These are phyloP conservation scores for Hydnomerulius pinastri DNA, from an alignment of 768 basidiomycete genomes.

Conservation along the genomic window DNA sequence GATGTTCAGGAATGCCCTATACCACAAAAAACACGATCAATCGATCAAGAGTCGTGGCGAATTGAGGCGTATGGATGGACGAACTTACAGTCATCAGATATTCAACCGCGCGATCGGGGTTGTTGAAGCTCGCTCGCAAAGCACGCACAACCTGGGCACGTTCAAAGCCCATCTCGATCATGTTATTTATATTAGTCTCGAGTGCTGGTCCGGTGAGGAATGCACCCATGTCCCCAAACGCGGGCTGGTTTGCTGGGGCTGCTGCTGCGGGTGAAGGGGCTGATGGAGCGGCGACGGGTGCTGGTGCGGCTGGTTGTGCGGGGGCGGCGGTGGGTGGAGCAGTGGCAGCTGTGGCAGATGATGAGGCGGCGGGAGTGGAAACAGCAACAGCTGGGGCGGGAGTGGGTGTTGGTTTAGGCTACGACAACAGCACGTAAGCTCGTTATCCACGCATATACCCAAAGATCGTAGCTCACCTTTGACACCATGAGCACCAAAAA, in stretches of 20 bases:
- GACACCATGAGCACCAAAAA: slow-evolving; percentile 99
- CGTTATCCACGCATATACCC: not conserved
- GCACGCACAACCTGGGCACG: slow-evolving; percentile 84
- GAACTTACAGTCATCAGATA: slow-evolving; percentile 86
- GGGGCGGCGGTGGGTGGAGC: slow-evolving; percentile 31
- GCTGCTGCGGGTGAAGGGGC: slow-evolving; percentile 32
- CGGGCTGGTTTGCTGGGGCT: slow-evolving; percentile 29
- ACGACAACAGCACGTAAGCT: slow-evolving; percentile 4
- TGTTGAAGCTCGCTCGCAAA: slow-evolving; percentile 92
- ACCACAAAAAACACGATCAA: slow-evolving; percentile 5
- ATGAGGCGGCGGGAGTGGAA: slow-evolving; percentile 31
- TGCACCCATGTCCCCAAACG: slow-evolving; percentile 50
- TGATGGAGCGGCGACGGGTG: slow-evolving; percentile 35
- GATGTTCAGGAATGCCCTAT: slow-evolving; percentile 80
- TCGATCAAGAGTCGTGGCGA: slow-evolving; percentile 9
- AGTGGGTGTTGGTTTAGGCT: slow-evolving; percentile 59
- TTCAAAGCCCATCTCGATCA: slow-evolving; percentile 94
- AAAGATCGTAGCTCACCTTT: slow-evolving; percentile 59
- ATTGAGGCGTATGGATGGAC: slow-evolving; percentile 3
- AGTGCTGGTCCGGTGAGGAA: slow-evolving; percentile 80
- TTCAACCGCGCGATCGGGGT: slow-evolving; percentile 97
- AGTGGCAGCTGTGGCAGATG: slow-evolving; percentile 34
- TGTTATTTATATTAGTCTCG: slow-evolving; percentile 75
- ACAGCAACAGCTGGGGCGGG: slow-evolving; percentile 28
- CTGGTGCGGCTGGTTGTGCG: slow-evolving; percentile 35